A percentile compares a stretch with the other conserved stretches of the same genome.
Evolutionary conservation across 225 moss, liverwort and hornwort species (phyloP).

Genomic region (Physcomitrium patens): DNA sequence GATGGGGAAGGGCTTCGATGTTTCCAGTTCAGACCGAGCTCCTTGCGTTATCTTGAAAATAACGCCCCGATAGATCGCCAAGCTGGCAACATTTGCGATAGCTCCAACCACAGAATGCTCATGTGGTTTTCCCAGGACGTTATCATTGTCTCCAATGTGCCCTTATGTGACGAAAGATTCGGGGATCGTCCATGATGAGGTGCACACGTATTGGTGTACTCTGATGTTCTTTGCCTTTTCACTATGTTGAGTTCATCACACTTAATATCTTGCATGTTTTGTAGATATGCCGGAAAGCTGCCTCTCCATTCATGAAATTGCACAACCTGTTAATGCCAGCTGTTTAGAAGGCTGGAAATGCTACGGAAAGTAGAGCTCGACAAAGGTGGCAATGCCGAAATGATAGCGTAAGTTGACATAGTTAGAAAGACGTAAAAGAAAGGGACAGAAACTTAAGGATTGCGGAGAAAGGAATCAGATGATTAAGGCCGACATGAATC

Average conservation of each 20-base stretch:
- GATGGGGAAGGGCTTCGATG: too few species aligned
- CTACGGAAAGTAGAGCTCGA: not conserved
- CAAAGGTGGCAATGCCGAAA: not conserved
- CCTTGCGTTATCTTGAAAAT: not conserved
- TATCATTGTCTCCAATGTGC: conserved; percentile 26
- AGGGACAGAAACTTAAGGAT: too few species aligned
- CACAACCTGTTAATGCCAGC: conserved; percentile 40
- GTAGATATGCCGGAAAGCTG: not conserved
- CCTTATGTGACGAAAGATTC: not conserved
- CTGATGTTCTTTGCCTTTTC: conserved; percentile 4
- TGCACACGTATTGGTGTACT: not conserved
- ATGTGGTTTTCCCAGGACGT: conserved; percentile 57
- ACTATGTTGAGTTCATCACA: not conserved
- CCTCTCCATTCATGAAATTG: conserved; percentile 56
- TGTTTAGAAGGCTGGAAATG: not conserved
- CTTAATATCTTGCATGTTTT: not conserved
- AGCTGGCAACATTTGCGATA: conserved; percentile 30
- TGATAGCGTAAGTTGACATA: not conserved
- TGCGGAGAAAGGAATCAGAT: too few species aligned
- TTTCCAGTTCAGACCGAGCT: not conserved
- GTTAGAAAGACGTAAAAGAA: too few species aligned
- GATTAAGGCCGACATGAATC: too few species aligned
- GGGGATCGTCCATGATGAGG: not conserved
- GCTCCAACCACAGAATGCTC: conserved; percentile 30
- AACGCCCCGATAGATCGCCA: conserved; percentile 57